A percentile compares a stretch with the other conserved stretches of the same genome.
These are phyloP conservation scores for Chrysopogon serrulatus DNA, from an alignment of 176 grass and related monocot genomes.

Conservation along the genomic window DNA sequence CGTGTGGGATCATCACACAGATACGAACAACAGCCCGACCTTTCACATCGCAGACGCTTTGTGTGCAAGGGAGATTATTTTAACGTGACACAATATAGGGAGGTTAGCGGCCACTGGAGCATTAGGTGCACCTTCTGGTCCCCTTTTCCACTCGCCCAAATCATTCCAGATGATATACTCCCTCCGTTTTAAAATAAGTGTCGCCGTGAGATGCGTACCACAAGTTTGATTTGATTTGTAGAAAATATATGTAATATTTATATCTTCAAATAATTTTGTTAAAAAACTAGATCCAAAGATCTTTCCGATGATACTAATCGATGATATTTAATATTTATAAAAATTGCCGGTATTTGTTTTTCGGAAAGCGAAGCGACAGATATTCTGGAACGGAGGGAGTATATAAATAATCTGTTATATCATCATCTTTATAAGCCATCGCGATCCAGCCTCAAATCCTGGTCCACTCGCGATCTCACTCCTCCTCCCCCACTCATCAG, in stretches of 20 bases:
- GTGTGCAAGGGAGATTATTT: slow-evolving; percentile 24
- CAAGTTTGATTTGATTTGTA: too few relatives aligned
- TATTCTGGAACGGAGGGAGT: too few relatives aligned
- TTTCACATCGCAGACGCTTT: slow-evolving; percentile 33
- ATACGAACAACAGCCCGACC: neutral
- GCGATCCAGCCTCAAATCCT: neutral
- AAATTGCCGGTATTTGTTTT: too few relatives aligned
- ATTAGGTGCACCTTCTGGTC: slow-evolving; percentile 36
- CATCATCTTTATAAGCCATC: slow-evolving; percentile 29
- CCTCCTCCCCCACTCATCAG: neutral
- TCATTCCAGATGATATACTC: neutral
- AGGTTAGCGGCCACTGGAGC: neutral
- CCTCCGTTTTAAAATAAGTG: too few relatives aligned
- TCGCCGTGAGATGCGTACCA: too few relatives aligned
- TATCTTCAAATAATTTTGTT: too few relatives aligned
- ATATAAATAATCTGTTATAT: too few relatives aligned
- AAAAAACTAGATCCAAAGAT: too few relatives aligned
- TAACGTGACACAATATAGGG: neutral
- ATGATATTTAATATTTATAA: too few relatives aligned
- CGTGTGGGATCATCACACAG: neutral
- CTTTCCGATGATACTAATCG: too few relatives aligned
- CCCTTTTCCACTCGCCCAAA: neutral
- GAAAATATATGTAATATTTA: too few relatives aligned
- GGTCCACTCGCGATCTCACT: neutral
- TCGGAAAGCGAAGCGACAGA: too few relatives aligned